phyloP scores from a whole-genome alignment of 495 filamentous ascomycete species.

The Aspergillus diversus region DNA sequence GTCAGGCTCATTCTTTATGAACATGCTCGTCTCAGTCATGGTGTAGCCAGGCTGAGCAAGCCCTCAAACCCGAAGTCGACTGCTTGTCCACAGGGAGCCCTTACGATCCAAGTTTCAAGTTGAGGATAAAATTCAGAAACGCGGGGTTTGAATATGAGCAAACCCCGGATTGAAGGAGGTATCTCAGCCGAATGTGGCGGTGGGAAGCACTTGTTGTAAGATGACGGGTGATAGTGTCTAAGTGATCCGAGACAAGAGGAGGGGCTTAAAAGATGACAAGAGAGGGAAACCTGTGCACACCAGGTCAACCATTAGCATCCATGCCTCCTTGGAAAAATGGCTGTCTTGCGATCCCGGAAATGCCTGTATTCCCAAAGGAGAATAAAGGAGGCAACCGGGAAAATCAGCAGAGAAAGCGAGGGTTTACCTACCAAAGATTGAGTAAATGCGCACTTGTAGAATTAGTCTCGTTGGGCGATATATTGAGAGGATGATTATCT shows the following conservation, averaged over 20 bases:
- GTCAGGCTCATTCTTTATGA: conserved; percentile 79
- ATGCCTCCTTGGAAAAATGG: background rate
- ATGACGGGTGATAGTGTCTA: conserved; percentile 1
- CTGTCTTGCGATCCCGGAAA: background rate
- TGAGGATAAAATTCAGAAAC: background rate
- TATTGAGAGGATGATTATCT: conserved; percentile 3
- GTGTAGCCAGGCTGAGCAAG: conserved; percentile 24
- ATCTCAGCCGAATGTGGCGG: background rate
- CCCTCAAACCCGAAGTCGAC: conserved; percentile 16
- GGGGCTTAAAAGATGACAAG: conserved; percentile 4
- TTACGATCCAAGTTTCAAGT: conserved; percentile 26
- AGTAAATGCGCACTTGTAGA: conserved; percentile 2
- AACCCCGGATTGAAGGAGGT: background rate
- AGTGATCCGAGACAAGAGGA: conserved; percentile 2
- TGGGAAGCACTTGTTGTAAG: background rate
- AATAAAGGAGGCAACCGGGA: background rate
- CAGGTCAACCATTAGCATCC: background rate
- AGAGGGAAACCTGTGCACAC: background rate
- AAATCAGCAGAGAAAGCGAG: background rate
- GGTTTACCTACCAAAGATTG: conserved; percentile 4
- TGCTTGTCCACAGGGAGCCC: conserved; percentile 22
- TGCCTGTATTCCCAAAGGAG: background rate
- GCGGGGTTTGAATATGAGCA: background rate
- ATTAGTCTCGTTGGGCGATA: background rate
- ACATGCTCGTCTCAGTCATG: conserved; percentile 58